Evolutionary conservation across 805 yeast genomes (phyloP).

Genomic region (Debaryomyces hansenii): DNA sequence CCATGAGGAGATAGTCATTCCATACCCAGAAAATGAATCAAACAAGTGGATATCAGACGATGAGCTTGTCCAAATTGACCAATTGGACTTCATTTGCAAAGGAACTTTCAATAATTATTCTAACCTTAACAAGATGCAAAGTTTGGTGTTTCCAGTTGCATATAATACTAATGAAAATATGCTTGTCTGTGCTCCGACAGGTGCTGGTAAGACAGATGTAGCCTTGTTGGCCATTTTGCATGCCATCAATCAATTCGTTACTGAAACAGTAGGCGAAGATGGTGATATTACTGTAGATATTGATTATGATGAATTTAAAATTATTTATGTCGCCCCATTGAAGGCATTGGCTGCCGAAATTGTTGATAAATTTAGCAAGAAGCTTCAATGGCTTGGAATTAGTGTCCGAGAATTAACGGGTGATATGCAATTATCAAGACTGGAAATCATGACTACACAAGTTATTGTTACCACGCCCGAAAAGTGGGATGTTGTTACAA

Average conservation of each 20-base stretch:
- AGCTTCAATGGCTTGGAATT: constrained; percentile 82
- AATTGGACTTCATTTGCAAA: constrained; percentile 74
- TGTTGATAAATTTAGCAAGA: constrained; percentile 80
- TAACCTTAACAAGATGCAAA: constrained; percentile 82
- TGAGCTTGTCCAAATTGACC: constrained; percentile 55
- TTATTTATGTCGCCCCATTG: constrained; percentile 89
- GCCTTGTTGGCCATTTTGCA: constrained; percentile 80
- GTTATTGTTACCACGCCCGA: constrained; percentile 93
- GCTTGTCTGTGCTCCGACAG: constrained; percentile 97
- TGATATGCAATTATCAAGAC: constrained; percentile 86
- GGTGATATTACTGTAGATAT: constrained; percentile 56
- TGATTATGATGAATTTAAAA: constrained; percentile 81
- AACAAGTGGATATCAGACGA: constrained; percentile 44
- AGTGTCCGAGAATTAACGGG: constrained; percentile 89
- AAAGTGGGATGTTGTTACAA: constrained; percentile 96
- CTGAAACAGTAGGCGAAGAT: constrained; percentile 48
- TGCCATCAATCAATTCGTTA: constrained; percentile 70
- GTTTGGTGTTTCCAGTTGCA: constrained; percentile 88
- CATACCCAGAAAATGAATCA: constrained; percentile 57
- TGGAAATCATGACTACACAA: constrained; percentile 80
- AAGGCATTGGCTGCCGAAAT: constrained; percentile 96
- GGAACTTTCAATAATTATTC: constrained; percentile 82
- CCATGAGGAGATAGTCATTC: constrained; percentile 83
- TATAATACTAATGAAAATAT: constrained; percentile 91
- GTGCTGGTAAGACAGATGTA: constrained; percentile 97